Evolutionary conservation across 768 basidiomycete species (phyloP), one percentile per base, ranked within the genome.

Genomic region (Lactifluus pinguis): DNA sequence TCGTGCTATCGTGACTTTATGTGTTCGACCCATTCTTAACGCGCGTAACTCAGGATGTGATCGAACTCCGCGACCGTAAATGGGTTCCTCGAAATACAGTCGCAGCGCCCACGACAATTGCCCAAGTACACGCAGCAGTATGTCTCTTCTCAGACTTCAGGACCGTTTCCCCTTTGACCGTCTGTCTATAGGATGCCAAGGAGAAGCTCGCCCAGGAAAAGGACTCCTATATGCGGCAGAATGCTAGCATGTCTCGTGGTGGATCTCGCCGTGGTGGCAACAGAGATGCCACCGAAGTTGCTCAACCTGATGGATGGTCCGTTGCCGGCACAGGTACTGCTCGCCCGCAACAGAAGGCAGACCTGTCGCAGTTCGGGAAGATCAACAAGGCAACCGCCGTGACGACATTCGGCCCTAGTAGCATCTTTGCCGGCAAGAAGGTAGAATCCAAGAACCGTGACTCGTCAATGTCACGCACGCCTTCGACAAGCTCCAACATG

Each of bases 131-230:
- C 68, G 86, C 91, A 73, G 80, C 80, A 54, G 93, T 93, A 74
- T 65, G 88, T 80, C 9, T 38, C 19, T 34, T 55, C 64, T 8
- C 10, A n/a, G 14, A 34, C 32, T 19, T 47, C n/a, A 19, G 15
- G 29, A 17, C 8, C 25, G 25, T 25, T 14, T 2, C 19, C 25
- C 25, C 25, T 14, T 15, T 55, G 17, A 47, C 44, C 30, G 15
- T 49, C 45, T 53, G 50, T 48, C 10, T 39, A 4, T 56, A 95
- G 89, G 90, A 86, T 67, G 89, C 88, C 34, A 91, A 89, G 74
- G 91, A 94, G 73, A 88, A 93, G 85, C 89, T 84, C 63, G 87
- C 86, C 13, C 86, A 85, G 70, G 89, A 93, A 71, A 87, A 87
- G 72, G 83, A 84, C 38, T 77, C 77, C 29, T 78, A 76, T 21